Conservation (phyloP, 2,329 filamentous ascomycete species). For the Cladosporium halotolerans region DNA sequence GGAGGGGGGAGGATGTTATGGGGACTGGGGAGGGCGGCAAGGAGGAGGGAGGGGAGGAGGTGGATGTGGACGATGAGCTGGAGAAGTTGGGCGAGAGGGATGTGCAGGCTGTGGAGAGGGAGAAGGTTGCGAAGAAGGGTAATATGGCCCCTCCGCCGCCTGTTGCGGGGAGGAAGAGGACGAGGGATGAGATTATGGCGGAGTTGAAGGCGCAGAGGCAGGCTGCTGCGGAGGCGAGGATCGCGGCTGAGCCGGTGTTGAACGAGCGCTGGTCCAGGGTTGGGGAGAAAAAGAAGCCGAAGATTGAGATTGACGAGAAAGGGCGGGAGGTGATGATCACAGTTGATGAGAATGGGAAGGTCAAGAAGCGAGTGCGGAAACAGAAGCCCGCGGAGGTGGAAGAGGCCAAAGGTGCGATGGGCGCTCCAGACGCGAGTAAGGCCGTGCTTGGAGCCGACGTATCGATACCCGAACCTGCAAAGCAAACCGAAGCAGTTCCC, state of each 20-base stretch:
- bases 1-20: constrained; percentile 56
- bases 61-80: constrained; percentile 40
- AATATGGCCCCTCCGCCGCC: constrained; percentile 32
- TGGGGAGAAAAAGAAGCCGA: constrained; percentile 47
- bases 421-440: constrained; percentile 25
- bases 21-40: constrained; percentile 32
- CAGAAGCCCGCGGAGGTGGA: constrained; percentile 30
- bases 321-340: constrained; percentile 54
- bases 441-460: constrained; percentile 29
- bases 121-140: constrained; percentile 49
- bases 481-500: constrained; percentile 5
- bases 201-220: constrained; percentile 52
- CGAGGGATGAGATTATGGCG: constrained; percentile 53
- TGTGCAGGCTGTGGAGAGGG: constrained; percentile 59
- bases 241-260: constrained; percentile 41
- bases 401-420: constrained; percentile 23
- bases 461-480: constrained; percentile 18
- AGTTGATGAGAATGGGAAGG: constrained; percentile 53
- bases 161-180: constrained; percentile 45
- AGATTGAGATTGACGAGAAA: constrained; percentile 50
- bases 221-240: constrained; percentile 38
- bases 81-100: constrained; percentile 58
- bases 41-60: constrained; percentile 21
- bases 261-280: constrained; percentile 26
- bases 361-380: constrained; percentile 57